Base-by-base conservation (phyloP, 176 grass and related monocot species). In the Oryza meyeriana region DNA sequence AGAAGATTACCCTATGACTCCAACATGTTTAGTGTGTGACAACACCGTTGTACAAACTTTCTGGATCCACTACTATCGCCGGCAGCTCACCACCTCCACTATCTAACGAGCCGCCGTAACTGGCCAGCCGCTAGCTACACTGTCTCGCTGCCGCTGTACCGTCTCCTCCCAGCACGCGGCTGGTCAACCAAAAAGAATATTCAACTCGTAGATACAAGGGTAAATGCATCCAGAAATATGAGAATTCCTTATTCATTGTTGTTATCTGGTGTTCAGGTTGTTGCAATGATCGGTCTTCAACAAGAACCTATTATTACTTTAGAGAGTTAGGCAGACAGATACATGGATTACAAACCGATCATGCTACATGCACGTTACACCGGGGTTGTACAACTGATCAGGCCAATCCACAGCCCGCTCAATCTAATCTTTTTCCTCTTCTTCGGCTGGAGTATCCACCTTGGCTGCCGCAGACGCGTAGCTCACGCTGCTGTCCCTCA, bases 391-490 rank as follows among this genome's bases (percentile, higher is more conserved):
- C 18, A 2, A 47, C n/a, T 52, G 48, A 52, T 75, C 71, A 7
- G 8, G 29, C n/a, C 33, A 66, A 58, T 22, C 16, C 20, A 12
- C 12, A 24, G 24, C 64, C 12, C 33, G 14, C 25, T 82, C 66
- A 89, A 29, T 73, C 48, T 45, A 52, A 52, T 52, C 78, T 26
- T 67, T 35, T 8, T 42, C 52, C 34, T 29, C 78, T 34, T 81
- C 82, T 66, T 76, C 71, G 26, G 20, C 83, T 65, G 83, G 31
- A 36, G 11, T 28, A 41, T 88, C 90, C 35, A 91, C 34, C 61
- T 88, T 98, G 22, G 90, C 96, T 18, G 80, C 92, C 8, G 90
- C 93, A 3, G 93, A 98, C 16, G 96, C 93, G 24, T 95, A 98
- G 68, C 90, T 91, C 33, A 98, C 93, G 31, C 93, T 95, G 89